These are phyloP conservation scores for Euphorbia corollata DNA, from an alignment of 441 rosid genomes.

Conservation along the genomic window DNA sequence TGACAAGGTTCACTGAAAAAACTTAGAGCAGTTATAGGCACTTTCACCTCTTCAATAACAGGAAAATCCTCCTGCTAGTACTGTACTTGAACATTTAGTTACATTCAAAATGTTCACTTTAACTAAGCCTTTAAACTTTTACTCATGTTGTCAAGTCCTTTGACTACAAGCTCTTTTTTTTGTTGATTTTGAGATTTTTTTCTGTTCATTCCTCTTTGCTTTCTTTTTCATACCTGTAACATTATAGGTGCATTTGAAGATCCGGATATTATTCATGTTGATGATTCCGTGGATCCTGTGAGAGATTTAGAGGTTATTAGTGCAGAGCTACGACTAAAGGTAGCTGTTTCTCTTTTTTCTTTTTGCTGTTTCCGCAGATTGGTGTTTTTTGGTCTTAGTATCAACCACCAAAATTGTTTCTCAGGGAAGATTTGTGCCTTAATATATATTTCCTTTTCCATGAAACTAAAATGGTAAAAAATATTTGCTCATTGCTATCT, in stretches of 20 bases:
- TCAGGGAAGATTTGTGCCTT: neutral
- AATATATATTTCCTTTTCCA: neutral
- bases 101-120: neutral
- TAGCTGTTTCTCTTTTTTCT: neutral
- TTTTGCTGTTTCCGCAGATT: too few relatives aligned
- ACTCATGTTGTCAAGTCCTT: neutral
- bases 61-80: neutral
- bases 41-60: neutral
- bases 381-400: neutral
- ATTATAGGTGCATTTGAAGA: conserved; percentile 88
- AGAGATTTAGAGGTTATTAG: conserved; percentile 85
- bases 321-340: conserved; percentile 88
- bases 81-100: neutral
- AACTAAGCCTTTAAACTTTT: neutral
- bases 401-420: neutral
- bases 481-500: neutral
- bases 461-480: neutral
- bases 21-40: neutral
- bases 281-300: conserved; percentile 87
- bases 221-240: neutral
- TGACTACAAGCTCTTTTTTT: neutral
- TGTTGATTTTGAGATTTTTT: neutral
- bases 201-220: neutral
- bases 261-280: conserved; percentile 90
- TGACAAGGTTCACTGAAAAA: neutral